phyloP scores from a whole-genome alignment of 306 rosid species.

The Abrus precatorius region DNA sequence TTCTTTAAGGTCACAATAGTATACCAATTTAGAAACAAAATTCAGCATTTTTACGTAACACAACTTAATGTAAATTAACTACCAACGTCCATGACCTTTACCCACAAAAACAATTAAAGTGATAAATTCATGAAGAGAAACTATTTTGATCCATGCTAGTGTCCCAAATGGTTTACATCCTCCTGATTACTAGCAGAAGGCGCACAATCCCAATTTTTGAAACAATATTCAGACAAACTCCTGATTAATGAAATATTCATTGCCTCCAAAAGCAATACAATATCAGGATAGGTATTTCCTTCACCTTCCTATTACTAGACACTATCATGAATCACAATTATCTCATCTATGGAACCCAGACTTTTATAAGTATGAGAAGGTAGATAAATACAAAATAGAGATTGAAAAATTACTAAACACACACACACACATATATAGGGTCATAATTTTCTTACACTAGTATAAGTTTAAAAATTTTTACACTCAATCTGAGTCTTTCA shows the following conservation, averaged over 20 bases:
- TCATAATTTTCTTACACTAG: too few species aligned
- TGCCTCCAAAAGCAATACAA: constrained; percentile 5
- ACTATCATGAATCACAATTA: not conserved
- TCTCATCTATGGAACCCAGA: not conserved
- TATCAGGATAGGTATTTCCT: not conserved
- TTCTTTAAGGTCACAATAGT: not conserved
- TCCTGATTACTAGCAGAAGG: not conserved
- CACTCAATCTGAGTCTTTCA: too few species aligned
- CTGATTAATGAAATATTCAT: constrained; percentile 1
- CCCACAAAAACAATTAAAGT: not conserved
- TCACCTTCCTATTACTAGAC: not conserved
- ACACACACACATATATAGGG: too few species aligned
- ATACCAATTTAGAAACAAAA: not conserved
- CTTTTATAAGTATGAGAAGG: not conserved
- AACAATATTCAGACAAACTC: constrained; percentile 16
- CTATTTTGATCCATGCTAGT: not conserved
- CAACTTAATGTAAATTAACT: not conserved
- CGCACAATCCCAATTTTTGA: constrained; percentile 6
- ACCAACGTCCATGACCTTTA: constrained; percentile 15
- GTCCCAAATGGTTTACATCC: constrained; percentile 18
- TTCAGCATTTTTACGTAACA: not conserved
- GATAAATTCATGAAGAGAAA: not conserved
- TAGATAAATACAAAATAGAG: constrained; percentile 19
- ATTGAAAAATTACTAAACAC: not conserved
- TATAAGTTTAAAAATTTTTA: too few species aligned